These are phyloP conservation scores for Heimioporus punctisporus DNA, from an alignment of 1,284 basidiomycete species.

Conservation along the genomic window DNA sequence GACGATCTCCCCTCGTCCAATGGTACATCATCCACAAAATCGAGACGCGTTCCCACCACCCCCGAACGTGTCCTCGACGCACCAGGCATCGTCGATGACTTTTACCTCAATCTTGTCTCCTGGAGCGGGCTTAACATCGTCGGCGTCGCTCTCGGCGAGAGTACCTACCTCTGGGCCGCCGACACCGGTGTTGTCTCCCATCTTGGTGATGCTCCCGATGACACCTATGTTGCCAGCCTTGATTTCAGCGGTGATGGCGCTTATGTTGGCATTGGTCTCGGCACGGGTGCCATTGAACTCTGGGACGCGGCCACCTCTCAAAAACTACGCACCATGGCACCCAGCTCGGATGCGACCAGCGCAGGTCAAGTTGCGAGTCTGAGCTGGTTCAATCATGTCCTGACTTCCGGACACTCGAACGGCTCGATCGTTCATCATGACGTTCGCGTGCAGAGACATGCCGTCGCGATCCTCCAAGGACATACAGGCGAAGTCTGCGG, in stretches of 20 bases:
- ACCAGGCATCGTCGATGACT: slow-evolving; percentile 95
- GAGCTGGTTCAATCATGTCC: slow-evolving; percentile 85
- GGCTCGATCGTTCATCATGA: slow-evolving; percentile 96
- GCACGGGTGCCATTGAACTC: slow-evolving; percentile 91
- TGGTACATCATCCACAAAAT: slow-evolving; percentile 62
- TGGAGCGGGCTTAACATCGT: slow-evolving; percentile 91
- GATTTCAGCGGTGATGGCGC: slow-evolving; percentile 90
- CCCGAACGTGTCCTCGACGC: slow-evolving; percentile 95
- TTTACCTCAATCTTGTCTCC: slow-evolving; percentile 93
- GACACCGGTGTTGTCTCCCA: slow-evolving; percentile 84
- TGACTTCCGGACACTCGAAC: slow-evolving; percentile 89
- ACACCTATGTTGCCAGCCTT: slow-evolving; percentile 76
- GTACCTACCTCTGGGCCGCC: slow-evolving; percentile 93
- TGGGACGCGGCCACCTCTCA: slow-evolving; percentile 89
- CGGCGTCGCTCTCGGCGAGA: slow-evolving; percentile 84
- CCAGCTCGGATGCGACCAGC: slow-evolving; percentile 24
- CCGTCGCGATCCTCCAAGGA: slow-evolving; percentile 87
- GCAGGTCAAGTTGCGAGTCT: slow-evolving; percentile 77
- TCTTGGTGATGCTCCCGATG: slow-evolving; percentile 77
- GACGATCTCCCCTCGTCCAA: slow-evolving; percentile 64
- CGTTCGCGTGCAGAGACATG: slow-evolving; percentile 85
- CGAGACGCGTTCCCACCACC: slow-evolving; percentile 79
- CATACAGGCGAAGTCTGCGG: slow-evolving; percentile 93
- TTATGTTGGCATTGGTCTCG: slow-evolving; percentile 87
- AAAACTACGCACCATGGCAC: slow-evolving; percentile 87